Base-by-base conservation (phyloP, 352 stramenopile species). In the Blastocystis sp. region DNA sequence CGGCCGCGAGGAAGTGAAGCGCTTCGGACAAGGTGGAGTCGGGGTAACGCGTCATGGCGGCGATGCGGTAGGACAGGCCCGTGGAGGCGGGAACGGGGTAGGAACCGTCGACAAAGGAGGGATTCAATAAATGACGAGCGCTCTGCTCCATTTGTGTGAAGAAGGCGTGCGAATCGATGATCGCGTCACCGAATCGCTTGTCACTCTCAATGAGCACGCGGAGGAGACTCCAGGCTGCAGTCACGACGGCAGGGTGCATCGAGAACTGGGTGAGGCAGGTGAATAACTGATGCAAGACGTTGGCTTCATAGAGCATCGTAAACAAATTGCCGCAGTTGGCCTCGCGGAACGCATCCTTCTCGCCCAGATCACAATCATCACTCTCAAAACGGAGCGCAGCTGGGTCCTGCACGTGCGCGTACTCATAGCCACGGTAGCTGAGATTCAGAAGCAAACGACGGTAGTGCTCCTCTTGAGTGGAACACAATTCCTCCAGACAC, bases 401-500 rank as follows among this genome's bases (percentile, higher is more conserved):
- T 23, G 74, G 19, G 61, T 84, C 74, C 48, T 67, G 74, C n/a
- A 84, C 19, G 56, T 84, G 48, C 38, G 52, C 74, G 23, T 84
- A 28, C 53, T 67, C 52, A 28, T 67, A 84, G 2, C 74, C 74
- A 7, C 41, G 52, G 61, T 48, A 67, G 11, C n/a, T 41, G 19
- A 84, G 74, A 34, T 66, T 69, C 53, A 84, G 48, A 11, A 67
- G n/a, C 23, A 84, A 28, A 28, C 48, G 40, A 1, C 74, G 48
- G 17, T 69, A 2, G 14, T 69, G 45, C 52, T 84, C 74, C n/a
- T 66, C 74, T 4, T 62, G 74, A 10, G 56, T 38, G 1, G 74
- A 70, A 52, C 52, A 67, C 40, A 84, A 45, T 45, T 84, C 74
- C 53, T 84, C 74, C 19, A 84, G 41, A 52, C 74, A 84, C 4